These are phyloP conservation scores for Sarcomyxa edulis DNA, from an alignment of 768 basidiomycete genomes.

Conservation along the genomic window DNA sequence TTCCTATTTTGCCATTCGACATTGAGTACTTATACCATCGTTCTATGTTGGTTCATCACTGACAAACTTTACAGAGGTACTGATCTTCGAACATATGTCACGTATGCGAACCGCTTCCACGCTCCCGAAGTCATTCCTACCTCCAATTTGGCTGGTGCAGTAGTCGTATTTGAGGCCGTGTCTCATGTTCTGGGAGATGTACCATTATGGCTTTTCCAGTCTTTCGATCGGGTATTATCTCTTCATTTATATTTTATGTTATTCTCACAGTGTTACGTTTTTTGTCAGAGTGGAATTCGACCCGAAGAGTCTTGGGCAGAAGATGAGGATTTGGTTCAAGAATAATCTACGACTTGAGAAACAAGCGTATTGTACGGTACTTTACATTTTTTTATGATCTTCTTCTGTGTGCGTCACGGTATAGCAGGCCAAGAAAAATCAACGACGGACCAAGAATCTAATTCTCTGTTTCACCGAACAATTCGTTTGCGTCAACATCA, in stretches of 20 bases:
- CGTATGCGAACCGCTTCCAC: conserved; percentile 14
- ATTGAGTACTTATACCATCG: conserved; percentile 10
- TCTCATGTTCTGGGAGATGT: not conserved
- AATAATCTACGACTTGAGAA: too few relatives aligned
- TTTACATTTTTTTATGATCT: too few relatives aligned
- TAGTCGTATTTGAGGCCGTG: conserved; percentile 11
- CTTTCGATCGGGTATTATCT: conserved; percentile 13
- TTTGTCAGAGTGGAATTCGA: conserved; percentile 3
- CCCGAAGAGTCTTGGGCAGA: conserved; percentile 2
- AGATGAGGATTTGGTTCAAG: too few relatives aligned
- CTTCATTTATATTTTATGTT: conserved; percentile 12
- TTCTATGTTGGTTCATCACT: not conserved
- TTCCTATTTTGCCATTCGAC: conserved; percentile 18
- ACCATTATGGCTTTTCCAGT: not conserved
- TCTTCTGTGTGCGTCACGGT: too few relatives aligned
- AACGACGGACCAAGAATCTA: too few relatives aligned
- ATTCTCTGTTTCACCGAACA: too few relatives aligned
- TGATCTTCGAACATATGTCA: conserved; percentile 14
- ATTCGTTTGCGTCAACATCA: conserved; percentile 1
- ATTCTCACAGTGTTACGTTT: conserved; percentile 3
- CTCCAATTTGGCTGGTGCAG: conserved; percentile 8
- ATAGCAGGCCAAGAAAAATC: too few relatives aligned
- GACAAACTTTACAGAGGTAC: conserved; percentile 9
- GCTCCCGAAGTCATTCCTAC: conserved; percentile 11
- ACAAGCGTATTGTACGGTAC: too few relatives aligned